Percentiles rank a stretch among this genome's conserved stretches.
Evolutionary conservation across 2,329 filamentous ascomycete genomes (phyloP).

Genomic region (Cryphonectria carpinicola): DNA sequence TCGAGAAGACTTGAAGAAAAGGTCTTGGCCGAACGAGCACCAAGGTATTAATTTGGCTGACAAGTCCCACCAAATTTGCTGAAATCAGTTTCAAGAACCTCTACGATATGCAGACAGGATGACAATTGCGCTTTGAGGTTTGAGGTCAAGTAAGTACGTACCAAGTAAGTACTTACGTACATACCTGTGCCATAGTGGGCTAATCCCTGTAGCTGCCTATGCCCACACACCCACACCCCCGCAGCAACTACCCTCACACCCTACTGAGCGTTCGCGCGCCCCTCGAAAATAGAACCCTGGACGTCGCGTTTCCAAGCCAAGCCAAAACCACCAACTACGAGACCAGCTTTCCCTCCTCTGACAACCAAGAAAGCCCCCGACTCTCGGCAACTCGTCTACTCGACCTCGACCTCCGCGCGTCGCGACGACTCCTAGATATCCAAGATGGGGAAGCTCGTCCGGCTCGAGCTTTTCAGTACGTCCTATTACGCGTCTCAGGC

Average conservation of each 20-base stretch:
- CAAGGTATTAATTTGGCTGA: no score
- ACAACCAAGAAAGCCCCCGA: neutral
- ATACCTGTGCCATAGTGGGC: neutral
- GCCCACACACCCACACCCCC: neutral
- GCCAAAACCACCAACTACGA: constrained; percentile 6
- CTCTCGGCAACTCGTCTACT: constrained; percentile 5
- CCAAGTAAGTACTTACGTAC: neutral
- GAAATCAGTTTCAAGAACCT: no score
- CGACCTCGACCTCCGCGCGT: constrained; percentile 22
- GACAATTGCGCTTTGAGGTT: no score
- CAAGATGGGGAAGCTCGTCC: constrained; percentile 93
- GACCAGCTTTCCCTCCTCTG: neutral
- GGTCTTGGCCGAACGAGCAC: no score
- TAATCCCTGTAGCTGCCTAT: neutral
- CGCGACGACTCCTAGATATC: constrained; percentile 32
- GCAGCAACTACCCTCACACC: neutral
- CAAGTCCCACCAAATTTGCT: no score
- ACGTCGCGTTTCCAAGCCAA: constrained; percentile 5
- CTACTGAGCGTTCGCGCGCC: constrained; percentile 1
- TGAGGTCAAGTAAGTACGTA: no score
- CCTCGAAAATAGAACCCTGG: constrained; percentile 8
- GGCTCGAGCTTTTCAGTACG: constrained; percentile 91
- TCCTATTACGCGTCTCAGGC: constrained; percentile 30
- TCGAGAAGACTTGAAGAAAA: no score
- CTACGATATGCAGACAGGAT: no score